Evolutionary conservation across 805 yeast species (phyloP), one percentile per base, ranked within the genome.

Genomic region (Candida mattraensis): DNA sequence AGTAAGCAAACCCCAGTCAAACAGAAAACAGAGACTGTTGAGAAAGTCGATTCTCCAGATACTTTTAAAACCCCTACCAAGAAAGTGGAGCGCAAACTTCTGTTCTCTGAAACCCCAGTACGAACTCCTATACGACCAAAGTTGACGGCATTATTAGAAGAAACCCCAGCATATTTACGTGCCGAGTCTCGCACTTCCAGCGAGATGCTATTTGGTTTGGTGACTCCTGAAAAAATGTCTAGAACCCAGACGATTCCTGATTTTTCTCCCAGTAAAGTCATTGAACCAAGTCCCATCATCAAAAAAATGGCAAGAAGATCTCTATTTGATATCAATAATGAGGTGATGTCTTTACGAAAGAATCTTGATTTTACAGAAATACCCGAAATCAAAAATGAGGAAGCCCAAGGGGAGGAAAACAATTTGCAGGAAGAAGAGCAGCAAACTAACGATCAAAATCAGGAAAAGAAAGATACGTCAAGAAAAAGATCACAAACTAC

Each of bases 291-390:
- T 34, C 63, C 63, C 3, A 43, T 57, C n/a, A 33, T 57, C 9
- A 43, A 40, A 9, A 34, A 46, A 17, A 26, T 39, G 47, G 42
- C 49, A 5, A 50, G 52, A 3, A 59, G 66, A 29, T 55, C 68
- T 3, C 41, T 79, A 7, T 64, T 72, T 3, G 71, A 70, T 22
- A 58, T 79, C 24, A 70, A 69, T 44, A 61, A 67, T 27, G 83
- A 75, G 37, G 62, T 68, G 11, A 54, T 61, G 23, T 64, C 59
- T 29, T 54, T 76, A 47, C 24, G 48, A 15, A 29, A 28, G 14
- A 16, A 25, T 17, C 14, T 17, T 29, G 13, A 22, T 15, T 21
- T 18, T 17, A 12, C 19, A 24, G 18, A 12, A 17, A 2, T 24
- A 28, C 27, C 16, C 15, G 33, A 34, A 14, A 23, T 25, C 9